A percentile compares a stretch with the other conserved stretches of the same genome.
Evolutionary conservation across 208 protist genomes (phyloP).

Genomic region (Trypanosoma scelopori): DNA sequence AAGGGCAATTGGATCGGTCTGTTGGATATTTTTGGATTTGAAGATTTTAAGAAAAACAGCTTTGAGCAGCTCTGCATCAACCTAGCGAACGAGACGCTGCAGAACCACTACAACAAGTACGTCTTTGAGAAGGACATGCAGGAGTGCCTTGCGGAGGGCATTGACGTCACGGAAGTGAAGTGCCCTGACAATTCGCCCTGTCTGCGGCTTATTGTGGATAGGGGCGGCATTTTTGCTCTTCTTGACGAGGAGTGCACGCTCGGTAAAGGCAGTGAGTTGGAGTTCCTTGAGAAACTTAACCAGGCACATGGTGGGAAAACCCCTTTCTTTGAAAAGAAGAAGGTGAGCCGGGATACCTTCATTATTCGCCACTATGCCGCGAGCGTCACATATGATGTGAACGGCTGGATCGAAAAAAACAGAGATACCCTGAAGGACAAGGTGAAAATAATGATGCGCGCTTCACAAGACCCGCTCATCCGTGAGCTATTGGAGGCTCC

Average conservation of each 20-base stretch:
- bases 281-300: conserved; percentile 53
- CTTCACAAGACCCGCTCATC: conserved; percentile 27
- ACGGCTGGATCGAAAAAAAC: conserved; percentile 61
- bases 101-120: conserved; percentile 89
- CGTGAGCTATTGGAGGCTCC: conserved; percentile 24
- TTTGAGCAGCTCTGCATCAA: conserved; percentile 97
- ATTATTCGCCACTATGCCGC: conserved; percentile 62
- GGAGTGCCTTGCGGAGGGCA: conserved; percentile 58
- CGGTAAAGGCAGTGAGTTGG: conserved; percentile 50
- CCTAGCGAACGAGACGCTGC: conserved; percentile 94
- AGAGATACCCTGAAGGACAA: conserved; percentile 47
- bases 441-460: conserved; percentile 24
- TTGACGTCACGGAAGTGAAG: conserved; percentile 78
- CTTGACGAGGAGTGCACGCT: conserved; percentile 86
- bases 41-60: conserved; percentile 85
- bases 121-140: conserved; percentile 62
- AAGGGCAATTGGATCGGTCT: conserved; percentile 52
- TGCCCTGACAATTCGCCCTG: conserved; percentile 78
- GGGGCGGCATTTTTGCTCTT: conserved; percentile 70
- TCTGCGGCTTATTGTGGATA: conserved; percentile 78
- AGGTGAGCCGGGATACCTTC: conserved; percentile 34
- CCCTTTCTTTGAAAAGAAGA: conserved; percentile 38
- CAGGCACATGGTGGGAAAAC: conserved; percentile 30
- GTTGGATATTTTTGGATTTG: conserved; percentile 77
- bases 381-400: conserved; percentile 42